Base-by-base conservation (phyloP, 2,329 filamentous ascomycete genomes). In the Alternaria dauci region DNA sequence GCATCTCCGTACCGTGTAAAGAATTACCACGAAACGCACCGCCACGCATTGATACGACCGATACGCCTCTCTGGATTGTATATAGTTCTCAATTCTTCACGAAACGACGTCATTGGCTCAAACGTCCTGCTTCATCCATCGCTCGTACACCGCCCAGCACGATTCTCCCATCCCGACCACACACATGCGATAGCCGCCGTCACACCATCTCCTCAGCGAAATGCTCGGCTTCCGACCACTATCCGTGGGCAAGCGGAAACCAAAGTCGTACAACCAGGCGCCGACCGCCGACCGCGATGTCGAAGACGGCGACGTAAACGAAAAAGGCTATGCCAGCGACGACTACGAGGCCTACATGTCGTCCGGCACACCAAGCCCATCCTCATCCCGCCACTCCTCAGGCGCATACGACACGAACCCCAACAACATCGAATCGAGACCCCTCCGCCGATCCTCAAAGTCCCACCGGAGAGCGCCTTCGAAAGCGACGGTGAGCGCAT, bases 381-480 rank as follows among this genome's bases (percentile, higher is more conserved):
- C 72, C 58, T 84, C 84, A 63, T 91, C 89, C 6, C 85, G 88
- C 58, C 81, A 83, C 12, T 80, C 66, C 1, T 73, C 71, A 8
- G 68, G 60, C 53, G 58, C 60, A 41, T 70, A 71, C 58, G 75
- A 70, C 62, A 69, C 61, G 68, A 77, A 63, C 71, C 77, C 66
- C 26, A 72, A 72, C 44, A 72, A 72, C 26, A 67, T 68, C 56
- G 66, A 65, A 36, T 65, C 65, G 54, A 53, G 65, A 39, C 69
- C 70, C 18, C 69, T 71, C 23, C 62, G 66, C 8, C 65, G 43
- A 12, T 30, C 60, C 11, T 60, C 66, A 6, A 51, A 55, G 48
- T 56, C 60, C 28, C 67, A 65, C 55, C 63, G 62, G 61, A 66
- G 55, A 60, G 62, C 58, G 14, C 64, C 52, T 4, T 72, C 68